Evolutionary conservation across 2,329 filamentous ascomycete species (phyloP).

Genomic region (Penicillium sp.): DNA sequence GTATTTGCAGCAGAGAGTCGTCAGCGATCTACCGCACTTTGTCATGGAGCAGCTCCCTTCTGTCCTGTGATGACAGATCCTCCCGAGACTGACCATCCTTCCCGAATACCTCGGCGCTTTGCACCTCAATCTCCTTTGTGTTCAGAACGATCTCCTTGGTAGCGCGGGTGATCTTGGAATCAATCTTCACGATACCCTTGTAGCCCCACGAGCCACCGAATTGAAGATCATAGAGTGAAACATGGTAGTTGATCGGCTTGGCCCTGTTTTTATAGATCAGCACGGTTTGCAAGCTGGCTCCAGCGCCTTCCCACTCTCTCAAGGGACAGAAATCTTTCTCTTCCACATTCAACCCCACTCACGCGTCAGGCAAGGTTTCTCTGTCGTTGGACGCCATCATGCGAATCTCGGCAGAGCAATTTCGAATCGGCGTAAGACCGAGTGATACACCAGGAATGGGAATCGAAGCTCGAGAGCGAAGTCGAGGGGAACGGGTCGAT

Average conservation of each 20-base stretch:
- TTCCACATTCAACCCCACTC: constrained; percentile 18
- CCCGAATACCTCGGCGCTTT: constrained; percentile 45
- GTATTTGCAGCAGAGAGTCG: background rate
- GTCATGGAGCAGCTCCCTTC: background rate
- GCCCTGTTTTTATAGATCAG: constrained; percentile 44
- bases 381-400: constrained; percentile 41
- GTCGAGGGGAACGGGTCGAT: constrained; percentile 15
- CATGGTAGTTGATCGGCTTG: constrained; percentile 77
- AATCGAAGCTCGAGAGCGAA: constrained; percentile 10
- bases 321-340: background rate
- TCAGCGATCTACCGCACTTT: background rate
- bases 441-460: constrained; percentile 13
- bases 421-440: constrained; percentile 21
- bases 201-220: constrained; percentile 68
- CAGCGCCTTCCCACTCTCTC: too few species aligned
- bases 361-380: constrained; percentile 43
- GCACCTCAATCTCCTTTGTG: constrained; percentile 73
- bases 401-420: constrained; percentile 39
- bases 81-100: constrained; percentile 28
- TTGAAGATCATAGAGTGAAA: constrained; percentile 76
- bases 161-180: constrained; percentile 63
- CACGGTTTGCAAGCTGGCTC: background rate
- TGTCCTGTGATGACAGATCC: background rate
- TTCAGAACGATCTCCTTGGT: constrained; percentile 79
- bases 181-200: constrained; percentile 77